Percentiles rank a stretch among this genome's conserved stretches.
Conservation (phyloP, 306 rosid genomes). For the Hippophae tibetana region DNA sequence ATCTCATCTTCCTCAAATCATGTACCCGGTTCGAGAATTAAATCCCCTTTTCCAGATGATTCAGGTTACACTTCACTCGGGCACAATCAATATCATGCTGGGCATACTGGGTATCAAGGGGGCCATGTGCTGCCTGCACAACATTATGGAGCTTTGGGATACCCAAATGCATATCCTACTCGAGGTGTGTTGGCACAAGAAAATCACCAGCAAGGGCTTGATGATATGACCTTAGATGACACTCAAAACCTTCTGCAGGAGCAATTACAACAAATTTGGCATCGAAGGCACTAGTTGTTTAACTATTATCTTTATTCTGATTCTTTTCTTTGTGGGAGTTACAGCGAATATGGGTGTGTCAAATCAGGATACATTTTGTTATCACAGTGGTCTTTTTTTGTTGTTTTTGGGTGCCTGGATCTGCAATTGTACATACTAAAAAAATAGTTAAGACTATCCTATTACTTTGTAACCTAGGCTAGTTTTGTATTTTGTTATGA, state of each 20-base stretch:
- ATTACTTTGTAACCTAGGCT: constrained; percentile 11
- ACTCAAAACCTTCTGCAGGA: constrained; percentile 23
- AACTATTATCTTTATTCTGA: not conserved
- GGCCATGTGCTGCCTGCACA: constrained; percentile 15
- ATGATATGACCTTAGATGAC: constrained; percentile 14
- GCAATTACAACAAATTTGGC: constrained; percentile 43
- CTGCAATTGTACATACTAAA: constrained; percentile 47
- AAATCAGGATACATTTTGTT: constrained; percentile 18
- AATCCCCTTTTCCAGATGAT: constrained; percentile 14
- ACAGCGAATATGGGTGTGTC: constrained; percentile 25
- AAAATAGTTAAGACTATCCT: constrained; percentile 11
- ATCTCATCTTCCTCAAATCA: constrained; percentile 17
- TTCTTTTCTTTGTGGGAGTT: constrained; percentile 5
- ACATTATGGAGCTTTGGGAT: constrained; percentile 17
- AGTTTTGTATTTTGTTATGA: constrained; percentile 6
- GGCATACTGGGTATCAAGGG: constrained; percentile 19
- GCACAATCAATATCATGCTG: constrained; percentile 16
- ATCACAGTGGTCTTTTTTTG: constrained; percentile 6
- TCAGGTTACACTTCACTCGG: constrained; percentile 24
- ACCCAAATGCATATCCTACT: constrained; percentile 18
- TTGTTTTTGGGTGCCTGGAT: constrained; percentile 23
- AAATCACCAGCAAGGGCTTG: constrained; percentile 20
- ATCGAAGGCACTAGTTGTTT: constrained; percentile 20
- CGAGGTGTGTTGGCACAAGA: constrained; percentile 21
- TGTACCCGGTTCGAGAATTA: constrained; percentile 21